A percentile compares a stretch with the other conserved stretches of the same genome.
phyloP scores from a whole-genome alignment of 441 rosid genomes.

The Euphorbia neoarborescens region DNA sequence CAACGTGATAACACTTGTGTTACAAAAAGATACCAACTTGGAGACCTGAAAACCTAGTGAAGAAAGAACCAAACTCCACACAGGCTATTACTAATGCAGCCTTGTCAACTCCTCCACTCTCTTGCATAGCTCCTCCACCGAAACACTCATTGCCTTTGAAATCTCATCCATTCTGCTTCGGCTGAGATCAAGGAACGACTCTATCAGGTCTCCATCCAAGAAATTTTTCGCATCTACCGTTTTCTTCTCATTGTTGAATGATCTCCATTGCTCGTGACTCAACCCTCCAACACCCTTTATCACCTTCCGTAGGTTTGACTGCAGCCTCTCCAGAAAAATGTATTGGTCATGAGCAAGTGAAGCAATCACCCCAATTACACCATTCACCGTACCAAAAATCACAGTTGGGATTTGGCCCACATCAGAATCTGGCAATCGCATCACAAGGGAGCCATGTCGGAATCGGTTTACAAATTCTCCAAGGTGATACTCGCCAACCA shows the following conservation, averaged over 20 bases:
- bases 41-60: too few relatives aligned
- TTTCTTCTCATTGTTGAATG: slow-evolving; percentile 81
- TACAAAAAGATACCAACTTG: neutral
- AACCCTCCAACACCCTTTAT: slow-evolving; percentile 89
- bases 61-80: neutral
- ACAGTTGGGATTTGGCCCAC: slow-evolving; percentile 75
- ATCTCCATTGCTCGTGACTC: slow-evolving; percentile 93
- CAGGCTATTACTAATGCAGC: slow-evolving; percentile 49
- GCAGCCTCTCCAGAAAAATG: slow-evolving; percentile 70
- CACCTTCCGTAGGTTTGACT: slow-evolving; percentile 66
- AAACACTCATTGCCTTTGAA: slow-evolving; percentile 51
- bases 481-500: slow-evolving; percentile 90
- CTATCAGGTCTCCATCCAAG: slow-evolving; percentile 85
- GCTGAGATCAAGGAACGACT: slow-evolving; percentile 74
- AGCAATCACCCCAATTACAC: slow-evolving; percentile 91
- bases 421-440: slow-evolving; percentile 92
- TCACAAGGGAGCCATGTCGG: slow-evolving; percentile 90
- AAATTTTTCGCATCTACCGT: slow-evolving; percentile 66
- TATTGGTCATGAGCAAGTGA: slow-evolving; percentile 80
- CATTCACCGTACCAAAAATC: slow-evolving; percentile 76
- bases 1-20: neutral
- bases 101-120: slow-evolving; percentile 82
- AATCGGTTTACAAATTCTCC: slow-evolving; percentile 90
- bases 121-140: slow-evolving; percentile 80
- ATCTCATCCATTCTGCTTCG: slow-evolving; percentile 75